Evolutionary conservation across 2,329 filamentous ascomycete species (phyloP).

Genomic region (Neospermospora avenae): DNA sequence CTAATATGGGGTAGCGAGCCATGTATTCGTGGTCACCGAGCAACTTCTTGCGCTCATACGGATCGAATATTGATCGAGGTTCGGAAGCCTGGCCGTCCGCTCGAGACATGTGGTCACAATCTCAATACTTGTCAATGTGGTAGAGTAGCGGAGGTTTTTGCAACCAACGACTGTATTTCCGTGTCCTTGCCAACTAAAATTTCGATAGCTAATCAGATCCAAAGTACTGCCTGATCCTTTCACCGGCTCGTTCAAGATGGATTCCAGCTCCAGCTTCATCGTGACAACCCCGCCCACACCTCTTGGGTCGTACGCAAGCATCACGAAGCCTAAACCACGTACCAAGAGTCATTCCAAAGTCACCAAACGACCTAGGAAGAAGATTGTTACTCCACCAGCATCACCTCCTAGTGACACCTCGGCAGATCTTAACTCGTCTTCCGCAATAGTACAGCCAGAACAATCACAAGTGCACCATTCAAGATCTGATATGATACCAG

Average conservation of each 20-base stretch:
- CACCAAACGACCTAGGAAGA: conserved; percentile 1
- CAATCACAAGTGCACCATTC: neutral
- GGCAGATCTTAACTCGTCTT: neutral
- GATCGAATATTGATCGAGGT: conserved; percentile 30
- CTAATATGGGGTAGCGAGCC: conserved; percentile 22
- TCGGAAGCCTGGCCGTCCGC: conserved; percentile 31
- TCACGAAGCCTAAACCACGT: neutral
- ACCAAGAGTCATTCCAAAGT: neutral
- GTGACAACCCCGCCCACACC: neutral
- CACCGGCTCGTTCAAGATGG: neutral
- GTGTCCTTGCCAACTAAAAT: neutral
- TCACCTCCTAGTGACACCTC: neutral
- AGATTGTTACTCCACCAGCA: neutral
- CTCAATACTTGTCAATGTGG: conserved; percentile 28
- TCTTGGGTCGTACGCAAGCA: neutral
- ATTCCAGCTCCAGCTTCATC: neutral
- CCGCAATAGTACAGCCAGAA: neutral
- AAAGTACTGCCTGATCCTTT: neutral
- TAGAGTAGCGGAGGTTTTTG: conserved; percentile 20
- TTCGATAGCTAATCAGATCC: neutral
- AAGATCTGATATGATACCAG: no score
- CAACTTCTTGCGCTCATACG: conserved; percentile 28
- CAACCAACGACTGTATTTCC: conserved; percentile 13
- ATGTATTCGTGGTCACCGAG: conserved; percentile 32
- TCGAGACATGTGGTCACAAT: conserved; percentile 30